A percentile compares a stretch with the other conserved stretches of the same genome.
phyloP scores from a whole-genome alignment of 1,284 basidiomycete genomes.

The Pseudozyma sp. region DNA sequence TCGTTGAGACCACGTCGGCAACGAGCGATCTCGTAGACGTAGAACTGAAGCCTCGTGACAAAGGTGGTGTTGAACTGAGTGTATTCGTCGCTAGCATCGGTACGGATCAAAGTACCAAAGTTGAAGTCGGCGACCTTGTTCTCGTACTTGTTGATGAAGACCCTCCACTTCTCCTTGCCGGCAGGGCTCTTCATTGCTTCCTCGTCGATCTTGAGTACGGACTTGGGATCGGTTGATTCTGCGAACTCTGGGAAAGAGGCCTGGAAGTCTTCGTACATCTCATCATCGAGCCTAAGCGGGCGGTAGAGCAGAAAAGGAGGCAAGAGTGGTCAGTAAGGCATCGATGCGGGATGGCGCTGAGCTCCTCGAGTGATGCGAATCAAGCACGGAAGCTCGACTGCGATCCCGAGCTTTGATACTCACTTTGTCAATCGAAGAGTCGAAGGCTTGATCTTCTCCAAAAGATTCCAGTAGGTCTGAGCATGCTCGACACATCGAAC shows the following conservation, averaged over 20 bases:
- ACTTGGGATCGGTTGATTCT: slow-evolving; percentile 75
- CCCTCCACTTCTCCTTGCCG: slow-evolving; percentile 93
- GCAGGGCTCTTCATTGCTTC: slow-evolving; percentile 91
- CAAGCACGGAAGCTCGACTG: too few relatives aligned
- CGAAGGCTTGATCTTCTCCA: slow-evolving; percentile 83
- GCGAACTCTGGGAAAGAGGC: slow-evolving; percentile 85
- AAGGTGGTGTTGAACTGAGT: slow-evolving; percentile 94
- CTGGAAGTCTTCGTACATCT: slow-evolving; percentile 84
- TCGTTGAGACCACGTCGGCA: slow-evolving; percentile 94
- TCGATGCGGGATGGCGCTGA: neutral
- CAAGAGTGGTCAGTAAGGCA: slow-evolving; percentile 1
- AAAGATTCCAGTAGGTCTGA: slow-evolving; percentile 96
- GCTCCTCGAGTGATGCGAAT: too few relatives aligned
- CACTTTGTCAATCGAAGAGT: slow-evolving; percentile 85
- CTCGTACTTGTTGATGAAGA: slow-evolving; percentile 84
- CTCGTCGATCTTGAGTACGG: slow-evolving; percentile 82
- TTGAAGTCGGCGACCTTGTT: slow-evolving; percentile 88
- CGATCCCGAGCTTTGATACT: slow-evolving; percentile 8
- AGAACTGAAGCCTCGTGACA: slow-evolving; percentile 80
- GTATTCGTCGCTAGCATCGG: slow-evolving; percentile 84
- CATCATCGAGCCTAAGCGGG: slow-evolving; percentile 76
- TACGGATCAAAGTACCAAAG: slow-evolving; percentile 94
- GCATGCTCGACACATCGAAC: slow-evolving; percentile 84
- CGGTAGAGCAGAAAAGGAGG: neutral
- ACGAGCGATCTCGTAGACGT: slow-evolving; percentile 92